Percentiles rank a stretch among this genome's conserved stretches.
These are phyloP conservation scores for Mycotypha africana DNA, from an alignment of 371 early-diverging fungal species.

Conservation along the genomic window DNA sequence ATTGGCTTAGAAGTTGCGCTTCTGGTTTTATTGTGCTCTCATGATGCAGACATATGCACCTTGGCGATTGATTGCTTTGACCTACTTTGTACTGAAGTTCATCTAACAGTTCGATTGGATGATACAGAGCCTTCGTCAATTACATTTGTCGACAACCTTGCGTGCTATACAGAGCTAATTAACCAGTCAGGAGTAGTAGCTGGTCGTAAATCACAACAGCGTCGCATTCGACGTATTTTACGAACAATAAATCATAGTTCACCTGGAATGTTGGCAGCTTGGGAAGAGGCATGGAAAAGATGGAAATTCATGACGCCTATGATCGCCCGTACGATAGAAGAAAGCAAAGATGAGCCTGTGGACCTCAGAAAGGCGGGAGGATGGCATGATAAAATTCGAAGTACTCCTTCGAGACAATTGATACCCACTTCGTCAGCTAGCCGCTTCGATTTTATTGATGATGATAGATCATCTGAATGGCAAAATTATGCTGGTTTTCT, in stretches of 20 bases:
- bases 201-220: constrained; percentile 68
- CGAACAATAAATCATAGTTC: constrained; percentile 59
- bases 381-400: constrained; percentile 21
- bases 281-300: constrained; percentile 77
- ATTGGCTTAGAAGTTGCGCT: constrained; percentile 70
- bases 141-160: constrained; percentile 63
- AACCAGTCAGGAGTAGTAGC: constrained; percentile 43
- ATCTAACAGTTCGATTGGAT: constrained; percentile 48
- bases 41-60: constrained; percentile 60
- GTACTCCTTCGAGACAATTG: constrained; percentile 3
- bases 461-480: constrained; percentile 44
- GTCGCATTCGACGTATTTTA: constrained; percentile 63
- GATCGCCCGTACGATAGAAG: constrained; percentile 33
- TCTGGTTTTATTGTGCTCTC: constrained; percentile 62
- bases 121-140: constrained; percentile 41
- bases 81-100: constrained; percentile 51
- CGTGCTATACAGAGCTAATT: constrained; percentile 61
- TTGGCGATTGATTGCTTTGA: constrained; percentile 51
- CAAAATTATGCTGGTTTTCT: constrained; percentile 65
- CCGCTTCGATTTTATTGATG: constrained; percentile 16
- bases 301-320: constrained; percentile 56
- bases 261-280: constrained; percentile 72
- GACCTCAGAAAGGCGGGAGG: constrained; percentile 2
- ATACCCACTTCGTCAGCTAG: background rate
- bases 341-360: constrained; percentile 12